Base-by-base conservation (phyloP, 495 filamentous ascomycete species). In the Aspergillus coremiiformis region DNA sequence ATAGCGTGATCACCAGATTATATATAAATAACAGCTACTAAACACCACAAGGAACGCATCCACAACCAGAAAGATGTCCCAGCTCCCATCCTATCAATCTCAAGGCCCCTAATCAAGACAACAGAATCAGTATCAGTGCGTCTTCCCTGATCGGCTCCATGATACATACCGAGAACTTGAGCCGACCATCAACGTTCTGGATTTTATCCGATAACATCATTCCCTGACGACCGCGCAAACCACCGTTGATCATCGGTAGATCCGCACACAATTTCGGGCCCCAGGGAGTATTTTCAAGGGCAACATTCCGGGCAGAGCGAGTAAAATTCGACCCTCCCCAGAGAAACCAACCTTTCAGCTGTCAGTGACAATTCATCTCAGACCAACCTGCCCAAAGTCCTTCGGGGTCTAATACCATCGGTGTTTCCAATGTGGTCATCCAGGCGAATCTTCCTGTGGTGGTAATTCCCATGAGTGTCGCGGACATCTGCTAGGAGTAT, bases 281-380 rank as follows among this genome's bases (percentile, higher is more conserved):
- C 6, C 42, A 44, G 4, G 48, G 19, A 21, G 49, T 53, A 3
- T 49, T 22, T 21, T 55, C 58, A 1, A 61, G 54, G 6, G 24
- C 32, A 19, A 61, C 47, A 41, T 61, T 49, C 17, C 23, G 20
- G 1, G 58, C 54, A 26, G 21, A 43, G 3, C 19, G 47, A 29
- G 58, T 57, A 51, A 61, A 61, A 19, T 57, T 51, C n/a, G 21
- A 26, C 10, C 58, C 54, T 27, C 55, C 58, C 58, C 58, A 61
- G 44, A 55, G 49, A 51, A 61, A 61, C 47, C 52, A 55, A 15
- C 58, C 58, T 61, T 15, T n/a, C n/a, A 8, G 2, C n/a, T 21
- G 27, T 51, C 29, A 51, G 48, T 17, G 12, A 15, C 17, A 17
- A 37, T 5, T 12, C n/a, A n/a, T n/a, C n/a, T n/a, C n/a, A n/a